Evolutionary conservation across 2,329 filamentous ascomycete species (phyloP).

Genomic region (Ophiostoma novo-ulmi): DNA sequence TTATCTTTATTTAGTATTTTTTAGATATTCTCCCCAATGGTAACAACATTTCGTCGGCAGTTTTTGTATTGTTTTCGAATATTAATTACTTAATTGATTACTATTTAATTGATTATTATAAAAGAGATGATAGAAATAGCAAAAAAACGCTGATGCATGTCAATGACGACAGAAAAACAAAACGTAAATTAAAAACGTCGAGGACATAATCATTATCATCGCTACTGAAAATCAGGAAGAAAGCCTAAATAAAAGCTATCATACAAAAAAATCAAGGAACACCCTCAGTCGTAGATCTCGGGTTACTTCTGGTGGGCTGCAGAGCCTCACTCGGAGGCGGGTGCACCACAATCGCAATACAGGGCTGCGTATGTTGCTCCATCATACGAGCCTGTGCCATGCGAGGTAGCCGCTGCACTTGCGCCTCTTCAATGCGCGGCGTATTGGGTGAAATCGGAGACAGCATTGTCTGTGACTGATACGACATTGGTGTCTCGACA

Average conservation of each 20-base stretch:
- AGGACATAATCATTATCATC: not conserved
- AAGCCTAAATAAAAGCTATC: not conserved
- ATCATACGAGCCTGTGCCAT: not conserved
- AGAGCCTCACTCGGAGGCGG: not conserved
- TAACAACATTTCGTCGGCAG: no score
- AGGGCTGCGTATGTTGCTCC: not conserved
- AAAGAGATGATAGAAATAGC: not conserved
- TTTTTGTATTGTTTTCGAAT: not conserved
- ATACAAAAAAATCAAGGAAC: not conserved
- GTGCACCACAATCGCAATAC: not conserved
- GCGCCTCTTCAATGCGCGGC: slow-evolving; percentile 1
- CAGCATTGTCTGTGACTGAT: not conserved
- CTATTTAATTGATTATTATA: not conserved
- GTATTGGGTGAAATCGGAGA: not conserved
- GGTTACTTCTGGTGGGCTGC: not conserved
- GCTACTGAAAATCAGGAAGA: not conserved
- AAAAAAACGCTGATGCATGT: not conserved
- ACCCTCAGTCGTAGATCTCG: not conserved
- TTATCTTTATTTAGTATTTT: no score
- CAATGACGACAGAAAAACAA: not conserved
- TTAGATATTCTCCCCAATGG: no score
- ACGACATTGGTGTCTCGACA: not conserved
- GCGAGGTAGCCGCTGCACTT: not conserved
- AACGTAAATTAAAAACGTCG: not conserved
- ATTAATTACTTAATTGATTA: not conserved